A percentile compares a stretch with the other conserved stretches of the same genome.
Conservation (phyloP, 1,284 basidiomycete species). For the Phellopilus nigrolimitatus region DNA sequence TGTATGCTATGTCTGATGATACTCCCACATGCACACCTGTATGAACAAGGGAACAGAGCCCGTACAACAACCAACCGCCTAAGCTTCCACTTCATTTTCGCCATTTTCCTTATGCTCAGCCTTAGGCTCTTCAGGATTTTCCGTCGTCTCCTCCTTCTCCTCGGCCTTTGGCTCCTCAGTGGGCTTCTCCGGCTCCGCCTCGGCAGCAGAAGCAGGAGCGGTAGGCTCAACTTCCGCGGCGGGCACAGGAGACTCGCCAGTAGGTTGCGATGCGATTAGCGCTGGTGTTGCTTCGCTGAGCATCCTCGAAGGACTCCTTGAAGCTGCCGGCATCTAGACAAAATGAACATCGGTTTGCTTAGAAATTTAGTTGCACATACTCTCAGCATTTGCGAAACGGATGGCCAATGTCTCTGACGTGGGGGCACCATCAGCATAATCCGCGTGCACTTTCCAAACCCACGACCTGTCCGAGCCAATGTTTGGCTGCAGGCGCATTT, state of each 20-base stretch:
- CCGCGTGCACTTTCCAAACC: slow-evolving; percentile 98
- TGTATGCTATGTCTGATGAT: background rate
- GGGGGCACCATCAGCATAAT: slow-evolving; percentile 87
- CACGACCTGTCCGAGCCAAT: slow-evolving; percentile 99
- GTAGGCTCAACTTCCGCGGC: slow-evolving; percentile 26
- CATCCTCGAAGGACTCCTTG: slow-evolving; percentile 84
- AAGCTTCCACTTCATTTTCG: slow-evolving; percentile 13
- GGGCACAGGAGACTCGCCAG: slow-evolving; percentile 29
- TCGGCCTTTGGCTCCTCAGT: slow-evolving; percentile 31
- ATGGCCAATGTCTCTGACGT: slow-evolving; percentile 95
- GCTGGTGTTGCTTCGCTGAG: slow-evolving; percentile 68
- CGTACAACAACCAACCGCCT: background rate
- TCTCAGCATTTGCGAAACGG: slow-evolving; percentile 95
- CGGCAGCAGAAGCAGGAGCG: too few relatives aligned
- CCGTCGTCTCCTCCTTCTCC: slow-evolving; percentile 28
- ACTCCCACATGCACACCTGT: background rate
- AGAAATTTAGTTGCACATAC: slow-evolving; percentile 49
- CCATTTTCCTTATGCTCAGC: slow-evolving; percentile 26
- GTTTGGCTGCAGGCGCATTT: slow-evolving; percentile 97
- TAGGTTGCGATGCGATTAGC: slow-evolving; percentile 24
- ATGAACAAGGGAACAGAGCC: background rate
- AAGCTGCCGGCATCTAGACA: slow-evolving; percentile 78
- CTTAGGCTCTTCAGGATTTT: slow-evolving; percentile 28
- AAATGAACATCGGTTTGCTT: slow-evolving; percentile 11
- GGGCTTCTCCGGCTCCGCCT: slow-evolving; percentile 24